Percentiles rank a stretch among this genome's conserved stretches.
These are phyloP conservation scores for Thuidium tamariscinum DNA, from an alignment of 225 moss, liverwort and hornwort genomes.

Conservation along the genomic window DNA sequence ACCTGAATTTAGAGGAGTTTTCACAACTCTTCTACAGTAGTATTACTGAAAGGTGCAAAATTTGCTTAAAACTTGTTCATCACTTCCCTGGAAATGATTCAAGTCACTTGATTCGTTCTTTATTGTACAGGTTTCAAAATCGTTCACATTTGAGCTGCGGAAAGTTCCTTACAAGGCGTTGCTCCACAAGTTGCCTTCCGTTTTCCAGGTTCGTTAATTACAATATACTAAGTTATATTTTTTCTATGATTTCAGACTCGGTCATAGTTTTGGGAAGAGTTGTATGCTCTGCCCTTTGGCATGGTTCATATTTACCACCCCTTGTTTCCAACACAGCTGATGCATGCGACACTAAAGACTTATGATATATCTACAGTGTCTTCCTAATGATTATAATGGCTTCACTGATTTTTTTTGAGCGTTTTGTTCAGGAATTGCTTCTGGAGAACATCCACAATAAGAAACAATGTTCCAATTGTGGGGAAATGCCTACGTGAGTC, in stretches of 20 bases:
- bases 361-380: not conserved
- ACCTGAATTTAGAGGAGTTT: not conserved
- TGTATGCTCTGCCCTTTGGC: not conserved
- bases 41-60: not conserved
- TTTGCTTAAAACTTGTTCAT: not conserved
- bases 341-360: not conserved
- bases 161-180: conserved; percentile 11
- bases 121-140: not conserved
- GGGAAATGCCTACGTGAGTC: conserved; percentile 22
- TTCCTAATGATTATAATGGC: not conserved
- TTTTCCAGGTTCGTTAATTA: conserved; percentile 28
- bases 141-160: conserved; percentile 10
- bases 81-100: not conserved
- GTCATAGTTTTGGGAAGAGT: not conserved
- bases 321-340: not conserved
- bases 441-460: conserved; percentile 31
- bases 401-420: not conserved
- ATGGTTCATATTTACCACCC: not conserved
- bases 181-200: conserved; percentile 9
- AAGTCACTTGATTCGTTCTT: not conserved
- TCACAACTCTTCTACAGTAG: not conserved
- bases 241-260: not conserved
- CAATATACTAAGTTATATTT: not conserved
- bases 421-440: conserved; percentile 33
- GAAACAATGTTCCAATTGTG: not conserved